These are phyloP conservation scores for Aspergillus puulaauensis DNA, from an alignment of 2,329 filamentous ascomycete species.

Conservation along the genomic window DNA sequence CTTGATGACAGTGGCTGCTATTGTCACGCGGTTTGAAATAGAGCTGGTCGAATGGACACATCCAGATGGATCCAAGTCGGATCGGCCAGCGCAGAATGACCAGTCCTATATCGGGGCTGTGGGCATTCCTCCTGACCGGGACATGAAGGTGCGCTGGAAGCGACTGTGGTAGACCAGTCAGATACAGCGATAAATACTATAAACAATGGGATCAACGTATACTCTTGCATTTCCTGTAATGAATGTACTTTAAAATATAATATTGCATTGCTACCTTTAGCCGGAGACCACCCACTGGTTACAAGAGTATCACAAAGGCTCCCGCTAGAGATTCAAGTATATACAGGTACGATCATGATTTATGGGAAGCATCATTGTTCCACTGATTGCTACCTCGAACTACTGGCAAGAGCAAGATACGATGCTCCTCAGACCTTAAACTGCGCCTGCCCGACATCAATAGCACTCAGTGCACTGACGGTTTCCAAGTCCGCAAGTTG, in stretches of 20 bases:
- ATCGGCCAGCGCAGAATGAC: neutral
- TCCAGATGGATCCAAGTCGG: neutral
- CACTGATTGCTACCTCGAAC: neutral
- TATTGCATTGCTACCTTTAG: too few relatives aligned
- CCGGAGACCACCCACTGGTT: neutral
- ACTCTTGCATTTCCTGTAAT: too few relatives aligned
- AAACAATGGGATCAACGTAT: neutral
- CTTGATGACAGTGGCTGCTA: neutral
- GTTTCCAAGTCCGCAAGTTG: neutral
- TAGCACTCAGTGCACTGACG: neutral
- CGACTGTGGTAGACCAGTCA: neutral
- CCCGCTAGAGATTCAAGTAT: too few relatives aligned
- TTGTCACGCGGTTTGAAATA: neutral
- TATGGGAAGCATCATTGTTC: neutral
- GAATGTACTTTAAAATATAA: too few relatives aligned
- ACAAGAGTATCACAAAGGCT: too few relatives aligned
- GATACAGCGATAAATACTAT: too few relatives aligned
- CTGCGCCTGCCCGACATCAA: neutral
- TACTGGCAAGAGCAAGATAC: neutral
- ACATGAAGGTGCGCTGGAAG: neutral
- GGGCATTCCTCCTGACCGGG: neutral
- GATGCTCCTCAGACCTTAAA: neutral
- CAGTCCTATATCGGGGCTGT: neutral
- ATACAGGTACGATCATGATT: too few relatives aligned
- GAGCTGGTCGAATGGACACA: neutral